Conservation (phyloP, 108 stramenopile genomes). For the Stephanodiscus minutulus region DNA sequence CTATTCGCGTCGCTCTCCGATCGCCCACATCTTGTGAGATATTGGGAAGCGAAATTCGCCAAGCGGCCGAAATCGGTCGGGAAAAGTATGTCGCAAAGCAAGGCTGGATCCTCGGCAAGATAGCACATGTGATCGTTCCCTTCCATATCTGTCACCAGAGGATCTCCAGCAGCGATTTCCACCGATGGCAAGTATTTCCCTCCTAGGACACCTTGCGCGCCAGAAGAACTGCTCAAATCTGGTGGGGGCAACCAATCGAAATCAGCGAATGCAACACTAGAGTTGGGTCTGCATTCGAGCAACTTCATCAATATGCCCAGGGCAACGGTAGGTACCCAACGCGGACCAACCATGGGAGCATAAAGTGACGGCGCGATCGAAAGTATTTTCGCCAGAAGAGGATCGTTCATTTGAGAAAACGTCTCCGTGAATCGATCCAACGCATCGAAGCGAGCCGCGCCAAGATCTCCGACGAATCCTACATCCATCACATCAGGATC, state of each 20-base stretch:
- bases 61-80: constrained; percentile 76
- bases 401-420: constrained; percentile 68
- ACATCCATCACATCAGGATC: not conserved
- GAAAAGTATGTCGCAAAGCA: constrained; percentile 78
- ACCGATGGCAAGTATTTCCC: not conserved
- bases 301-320: constrained; percentile 61
- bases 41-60: constrained; percentile 32
- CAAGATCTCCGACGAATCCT: not conserved
- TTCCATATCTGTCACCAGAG: constrained; percentile 79
- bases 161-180: constrained; percentile 60
- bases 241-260: constrained; percentile 75
- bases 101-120: constrained; percentile 49
- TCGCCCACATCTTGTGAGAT: not conserved
- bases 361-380: constrained; percentile 44
- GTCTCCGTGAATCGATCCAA: constrained; percentile 40
- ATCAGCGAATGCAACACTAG: constrained; percentile 69
- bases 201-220: constrained; percentile 1
- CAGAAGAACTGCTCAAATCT: constrained; percentile 13
- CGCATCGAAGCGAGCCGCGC: constrained; percentile 14
- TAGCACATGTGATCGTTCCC: constrained; percentile 73
- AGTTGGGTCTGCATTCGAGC: constrained; percentile 59
- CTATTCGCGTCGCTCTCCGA: not conserved
- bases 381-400: constrained; percentile 58
- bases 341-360: constrained; percentile 27
- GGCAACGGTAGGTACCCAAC: constrained; percentile 81